A percentile compares a stretch with the other conserved stretches of the same genome.
Evolutionary conservation across 2,329 filamentous ascomycete genomes (phyloP).

Genomic region (Aureobasidium vineae): DNA sequence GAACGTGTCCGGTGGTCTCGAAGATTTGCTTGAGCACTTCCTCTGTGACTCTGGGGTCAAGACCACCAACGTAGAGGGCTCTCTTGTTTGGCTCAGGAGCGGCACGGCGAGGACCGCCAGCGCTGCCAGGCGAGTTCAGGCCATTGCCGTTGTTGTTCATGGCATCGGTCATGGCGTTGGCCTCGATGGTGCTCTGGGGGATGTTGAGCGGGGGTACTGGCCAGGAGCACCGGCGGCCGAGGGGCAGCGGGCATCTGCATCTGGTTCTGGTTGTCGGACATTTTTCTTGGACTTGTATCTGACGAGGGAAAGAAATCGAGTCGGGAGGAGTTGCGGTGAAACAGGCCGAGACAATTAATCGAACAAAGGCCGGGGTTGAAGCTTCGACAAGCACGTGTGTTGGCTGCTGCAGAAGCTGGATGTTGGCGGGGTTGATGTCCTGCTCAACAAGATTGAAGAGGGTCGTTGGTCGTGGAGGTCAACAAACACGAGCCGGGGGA

Average conservation of each 20-base stretch:
- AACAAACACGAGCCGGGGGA: not conserved
- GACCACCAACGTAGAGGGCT: slow-evolving; percentile 89
- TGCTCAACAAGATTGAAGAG: slow-evolving; percentile 2
- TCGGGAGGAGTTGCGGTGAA: not conserved
- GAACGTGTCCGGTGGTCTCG: slow-evolving; percentile 96
- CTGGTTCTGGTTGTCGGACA: slow-evolving; percentile 71
- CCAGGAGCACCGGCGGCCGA: slow-evolving; percentile 69
- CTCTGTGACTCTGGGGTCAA: slow-evolving; percentile 93
- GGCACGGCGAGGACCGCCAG: slow-evolving; percentile 79
- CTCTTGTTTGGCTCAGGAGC: slow-evolving; percentile 98
- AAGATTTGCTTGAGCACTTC: slow-evolving; percentile 97
- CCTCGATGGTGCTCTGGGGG: slow-evolving; percentile 91
- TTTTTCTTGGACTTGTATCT: slow-evolving; percentile 41
- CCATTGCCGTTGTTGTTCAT: slow-evolving; percentile 63
- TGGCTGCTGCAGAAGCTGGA: slow-evolving; percentile 8
- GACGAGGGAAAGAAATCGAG: not conserved
- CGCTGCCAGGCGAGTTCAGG: slow-evolving; percentile 82
- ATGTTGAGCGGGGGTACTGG: slow-evolving; percentile 81
- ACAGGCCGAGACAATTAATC: slow-evolving; percentile 22
- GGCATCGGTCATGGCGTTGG: slow-evolving; percentile 86
- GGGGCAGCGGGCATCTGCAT: slow-evolving; percentile 67
- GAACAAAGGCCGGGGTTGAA: slow-evolving; percentile 23
- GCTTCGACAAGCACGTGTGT: slow-evolving; percentile 10
- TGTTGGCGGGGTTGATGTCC: not conserved
- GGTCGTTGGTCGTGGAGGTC: not conserved